phyloP scores from a whole-genome alignment of 352 stramenopile genomes.

The Phytophthora brassicae region DNA sequence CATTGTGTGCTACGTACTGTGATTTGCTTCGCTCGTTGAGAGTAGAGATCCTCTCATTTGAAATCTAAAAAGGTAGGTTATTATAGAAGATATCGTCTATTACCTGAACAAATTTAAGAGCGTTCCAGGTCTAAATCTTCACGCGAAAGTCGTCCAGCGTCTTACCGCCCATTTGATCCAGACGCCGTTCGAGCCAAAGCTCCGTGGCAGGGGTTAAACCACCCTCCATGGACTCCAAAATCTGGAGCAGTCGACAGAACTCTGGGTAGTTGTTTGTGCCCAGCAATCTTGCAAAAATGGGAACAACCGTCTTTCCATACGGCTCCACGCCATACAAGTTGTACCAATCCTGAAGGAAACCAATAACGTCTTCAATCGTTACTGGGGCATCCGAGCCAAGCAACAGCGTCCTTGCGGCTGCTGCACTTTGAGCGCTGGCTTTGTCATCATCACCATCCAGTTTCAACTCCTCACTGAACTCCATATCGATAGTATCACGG shows the following conservation, averaged over 20 bases:
- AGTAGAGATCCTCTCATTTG: constrained; percentile 10
- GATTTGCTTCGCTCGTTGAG: neutral
- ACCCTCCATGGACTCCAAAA: constrained; percentile 74
- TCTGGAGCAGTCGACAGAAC: constrained; percentile 71
- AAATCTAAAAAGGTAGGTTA: constrained; percentile 12
- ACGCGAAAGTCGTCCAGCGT: constrained; percentile 65
- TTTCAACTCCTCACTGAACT: constrained; percentile 39
- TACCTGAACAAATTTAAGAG: constrained; percentile 22
- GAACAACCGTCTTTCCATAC: constrained; percentile 73
- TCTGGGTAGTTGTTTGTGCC: constrained; percentile 54
- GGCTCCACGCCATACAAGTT: constrained; percentile 76
- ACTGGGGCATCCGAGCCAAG: constrained; percentile 43
- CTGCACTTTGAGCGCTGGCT: constrained; percentile 25
- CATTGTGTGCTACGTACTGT: constrained; percentile 10
- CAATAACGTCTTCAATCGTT: constrained; percentile 59
- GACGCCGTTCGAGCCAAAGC: constrained; percentile 76
- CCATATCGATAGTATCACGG: constrained; percentile 47
- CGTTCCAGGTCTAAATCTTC: constrained; percentile 3
- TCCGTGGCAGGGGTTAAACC: constrained; percentile 63
- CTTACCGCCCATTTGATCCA: constrained; percentile 46
- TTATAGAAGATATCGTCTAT: constrained; percentile 13
- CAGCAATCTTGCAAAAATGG: constrained; percentile 62
- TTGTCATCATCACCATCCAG: constrained; percentile 48
- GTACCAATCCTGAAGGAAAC: constrained; percentile 87
- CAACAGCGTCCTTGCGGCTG: constrained; percentile 17